A percentile compares a stretch with the other conserved stretches of the same genome.
These are phyloP conservation scores for Vanrija pseudolonga DNA, from an alignment of 1,284 basidiomycete species.

Conservation along the genomic window DNA sequence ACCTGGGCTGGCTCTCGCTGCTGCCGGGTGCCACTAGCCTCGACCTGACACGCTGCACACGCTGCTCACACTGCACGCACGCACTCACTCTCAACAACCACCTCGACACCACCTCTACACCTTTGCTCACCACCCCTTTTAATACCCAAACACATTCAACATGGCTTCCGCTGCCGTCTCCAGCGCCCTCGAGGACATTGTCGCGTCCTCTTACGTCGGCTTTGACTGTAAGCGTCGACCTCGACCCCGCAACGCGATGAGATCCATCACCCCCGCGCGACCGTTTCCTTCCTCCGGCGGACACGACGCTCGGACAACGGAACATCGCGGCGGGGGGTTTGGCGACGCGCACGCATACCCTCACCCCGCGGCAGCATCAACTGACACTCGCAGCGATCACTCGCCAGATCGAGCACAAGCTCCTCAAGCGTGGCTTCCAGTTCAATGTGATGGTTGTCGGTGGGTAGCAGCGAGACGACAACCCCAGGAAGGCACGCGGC, in stretches of 20 bases:
- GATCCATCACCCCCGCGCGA: neutral
- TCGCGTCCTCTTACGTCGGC: constrained; percentile 82
- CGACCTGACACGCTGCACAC: neutral
- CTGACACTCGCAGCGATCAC: constrained; percentile 63
- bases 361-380: neutral
- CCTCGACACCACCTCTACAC: neutral
- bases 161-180: constrained; percentile 31
- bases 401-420: constrained; percentile 97
- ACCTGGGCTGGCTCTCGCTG: neutral
- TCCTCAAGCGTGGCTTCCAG: constrained; percentile 97
- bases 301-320: neutral
- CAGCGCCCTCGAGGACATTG: constrained; percentile 59
- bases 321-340: neutral
- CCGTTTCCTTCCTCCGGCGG: neutral
- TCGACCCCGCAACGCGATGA: too few species aligned
- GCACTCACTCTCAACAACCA: neutral
- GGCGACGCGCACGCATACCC: neutral
- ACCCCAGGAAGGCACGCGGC: neutral
- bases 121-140: constrained; percentile 2
- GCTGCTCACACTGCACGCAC: neutral
- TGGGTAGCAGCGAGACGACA: too few species aligned
- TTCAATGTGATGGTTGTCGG: constrained; percentile 97
- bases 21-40: neutral
- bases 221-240: constrained; percentile 65
- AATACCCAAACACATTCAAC: constrained; percentile 1